These are phyloP conservation scores for Russula sp. DNA, from an alignment of 768 basidiomycete species.

Conservation along the genomic window DNA sequence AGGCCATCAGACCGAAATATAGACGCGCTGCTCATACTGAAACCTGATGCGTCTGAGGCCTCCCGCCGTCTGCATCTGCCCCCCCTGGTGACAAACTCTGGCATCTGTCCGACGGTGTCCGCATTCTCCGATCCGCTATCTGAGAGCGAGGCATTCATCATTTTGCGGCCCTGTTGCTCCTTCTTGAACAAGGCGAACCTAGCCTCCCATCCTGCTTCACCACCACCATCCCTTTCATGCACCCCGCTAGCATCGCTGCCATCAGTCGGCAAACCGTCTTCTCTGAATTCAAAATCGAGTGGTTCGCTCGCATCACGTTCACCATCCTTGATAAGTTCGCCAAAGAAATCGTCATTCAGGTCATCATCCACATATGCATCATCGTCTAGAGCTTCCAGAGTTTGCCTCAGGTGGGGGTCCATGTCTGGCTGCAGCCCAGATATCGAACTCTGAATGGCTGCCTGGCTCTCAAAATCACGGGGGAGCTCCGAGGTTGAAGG, in stretches of 20 bases:
- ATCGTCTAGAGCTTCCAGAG: conserved; percentile 90
- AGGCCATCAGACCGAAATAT: conserved; percentile 91
- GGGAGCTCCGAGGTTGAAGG: conserved; percentile 73
- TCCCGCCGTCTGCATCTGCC: conserved; percentile 69
- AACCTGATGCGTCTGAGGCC: conserved; percentile 82
- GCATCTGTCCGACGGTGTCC: conserved; percentile 77
- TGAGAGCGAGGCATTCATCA: conserved; percentile 33
- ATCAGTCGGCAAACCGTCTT: conserved; percentile 39
- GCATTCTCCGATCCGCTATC: conserved; percentile 60
- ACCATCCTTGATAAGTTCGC: conserved; percentile 62
- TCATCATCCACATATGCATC: conserved; percentile 86
- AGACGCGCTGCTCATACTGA: conserved; percentile 96
- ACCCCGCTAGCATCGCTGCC: conserved; percentile 30
- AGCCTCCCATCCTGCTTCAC: conserved; percentile 62
- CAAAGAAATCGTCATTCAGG: conserved; percentile 71
- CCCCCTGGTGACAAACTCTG: conserved; percentile 71
- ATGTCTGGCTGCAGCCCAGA: conserved; percentile 91
- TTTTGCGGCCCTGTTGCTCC: conserved; percentile 26
- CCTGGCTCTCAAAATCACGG: conserved; percentile 65
- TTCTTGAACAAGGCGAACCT: conserved; percentile 76
- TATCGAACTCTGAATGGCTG: conserved; percentile 75
- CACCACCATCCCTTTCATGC: conserved; percentile 28
- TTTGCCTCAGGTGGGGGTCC: conserved; percentile 92
- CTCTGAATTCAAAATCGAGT: conserved; percentile 60
- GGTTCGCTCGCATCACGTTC: conserved; percentile 59